Base-by-base conservation (phyloP, 345 rosid genomes). In the Anacardium occidentale region DNA sequence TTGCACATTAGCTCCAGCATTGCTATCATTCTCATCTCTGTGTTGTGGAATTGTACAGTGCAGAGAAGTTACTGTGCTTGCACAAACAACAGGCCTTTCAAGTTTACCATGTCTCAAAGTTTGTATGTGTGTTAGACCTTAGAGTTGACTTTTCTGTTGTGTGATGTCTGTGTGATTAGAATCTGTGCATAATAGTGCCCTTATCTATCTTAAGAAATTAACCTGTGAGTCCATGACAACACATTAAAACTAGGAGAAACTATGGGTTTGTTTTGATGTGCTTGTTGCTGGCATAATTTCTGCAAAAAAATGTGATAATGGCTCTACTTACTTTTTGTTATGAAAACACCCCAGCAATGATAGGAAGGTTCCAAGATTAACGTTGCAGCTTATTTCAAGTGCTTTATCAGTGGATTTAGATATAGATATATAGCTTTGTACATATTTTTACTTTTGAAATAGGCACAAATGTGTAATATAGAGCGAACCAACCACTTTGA, bases 31-130 rank as follows among this genome's bases (percentile, higher is more conserved):
- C 53, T 52, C 60, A 51, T 69, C 69, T 52, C 40, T 73, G 76
- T 70, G 47, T 42, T 61, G 67, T 74, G 76, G 74, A 80, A 76
- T 70, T 83, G 84, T 83, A 80, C 82, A 80, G 82, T 77, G 76
- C 80, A 80, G 80, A 66, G 76, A 75, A 77, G 76, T 69, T 75
- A 72, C 59, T 57, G 67, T 73, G 78, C 55, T 75, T 78, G 72
- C 80, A 72, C 78, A 62, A 80, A 74, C 76, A 22, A 65, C 70
- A 24, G 63, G 73, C 58, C 34, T 67, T 69, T 48, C 64, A 3
- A 58, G 60, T 60, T 76, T 62, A 48, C 66, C 60, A 17, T 45
- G 68, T 58, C 32, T 52, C 18, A 44, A 22, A 59, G 70, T 52
- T 40, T 72, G 77, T 68, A 52, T 56, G 79, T 51, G 79, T 67